These are phyloP conservation scores for Calamus simplicifolius DNA, from an alignment of 176 grass and related monocot species.

Conservation along the genomic window DNA sequence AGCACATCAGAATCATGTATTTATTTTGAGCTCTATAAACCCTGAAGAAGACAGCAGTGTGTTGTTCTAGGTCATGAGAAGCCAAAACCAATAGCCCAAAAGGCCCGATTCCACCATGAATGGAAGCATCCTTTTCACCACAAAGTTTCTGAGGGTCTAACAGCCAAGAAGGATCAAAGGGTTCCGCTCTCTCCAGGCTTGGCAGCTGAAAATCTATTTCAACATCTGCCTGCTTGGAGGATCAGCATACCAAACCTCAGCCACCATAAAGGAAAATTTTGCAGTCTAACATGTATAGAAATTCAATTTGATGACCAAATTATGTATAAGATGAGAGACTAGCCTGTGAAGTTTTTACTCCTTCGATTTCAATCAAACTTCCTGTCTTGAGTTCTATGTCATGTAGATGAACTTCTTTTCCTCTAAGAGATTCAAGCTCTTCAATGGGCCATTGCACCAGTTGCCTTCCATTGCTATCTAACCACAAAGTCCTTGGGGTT, in stretches of 20 bases:
- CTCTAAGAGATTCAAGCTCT: slow-evolving; percentile 62
- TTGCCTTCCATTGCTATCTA: slow-evolving; percentile 54
- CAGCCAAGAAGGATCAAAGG: slow-evolving; percentile 61
- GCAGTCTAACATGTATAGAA: background rate
- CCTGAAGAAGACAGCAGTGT: slow-evolving; percentile 56
- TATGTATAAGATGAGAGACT: background rate
- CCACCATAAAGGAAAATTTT: slow-evolving; percentile 3
- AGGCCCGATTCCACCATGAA: slow-evolving; percentile 41
- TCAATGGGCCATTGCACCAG: slow-evolving; percentile 79
- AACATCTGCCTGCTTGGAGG: slow-evolving; percentile 56
- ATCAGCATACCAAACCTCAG: slow-evolving; percentile 14
- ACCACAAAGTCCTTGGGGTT: slow-evolving; percentile 74
- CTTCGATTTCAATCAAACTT: slow-evolving; percentile 46
- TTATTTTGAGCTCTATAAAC: slow-evolving; percentile 51
- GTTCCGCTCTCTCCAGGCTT: slow-evolving; percentile 25
- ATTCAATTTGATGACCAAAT: background rate
- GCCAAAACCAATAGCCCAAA: slow-evolving; percentile 70
- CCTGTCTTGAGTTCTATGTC: slow-evolving; percentile 48
- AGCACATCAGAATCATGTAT: slow-evolving; percentile 62
- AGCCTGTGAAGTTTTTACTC: slow-evolving; percentile 52
- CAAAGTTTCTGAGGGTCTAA: slow-evolving; percentile 55
- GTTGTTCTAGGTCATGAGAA: slow-evolving; percentile 54
- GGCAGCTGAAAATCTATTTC: slow-evolving; percentile 60
- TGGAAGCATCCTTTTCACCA: slow-evolving; percentile 32
- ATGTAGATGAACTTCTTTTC: slow-evolving; percentile 33